These are phyloP conservation scores for Balakata baccata DNA, from an alignment of 345 rosid genomes.

Conservation along the genomic window DNA sequence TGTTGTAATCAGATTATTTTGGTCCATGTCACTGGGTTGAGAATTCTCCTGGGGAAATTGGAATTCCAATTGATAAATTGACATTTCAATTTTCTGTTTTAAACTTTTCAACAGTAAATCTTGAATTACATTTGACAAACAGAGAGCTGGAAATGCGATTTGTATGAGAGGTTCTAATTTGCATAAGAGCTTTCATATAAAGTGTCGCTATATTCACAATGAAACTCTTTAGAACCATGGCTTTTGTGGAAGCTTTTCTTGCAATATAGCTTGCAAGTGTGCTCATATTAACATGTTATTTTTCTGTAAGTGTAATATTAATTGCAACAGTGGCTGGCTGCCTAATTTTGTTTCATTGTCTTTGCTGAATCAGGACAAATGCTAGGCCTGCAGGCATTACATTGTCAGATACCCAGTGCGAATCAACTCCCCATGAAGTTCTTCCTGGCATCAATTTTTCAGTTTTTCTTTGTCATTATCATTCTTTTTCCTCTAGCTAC, in stretches of 20 bases:
- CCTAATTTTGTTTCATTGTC: conserved; percentile 18
- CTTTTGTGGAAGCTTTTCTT: background rate
- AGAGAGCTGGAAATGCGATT: background rate
- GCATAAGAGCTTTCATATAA: too few species aligned
- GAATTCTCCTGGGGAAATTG: background rate
- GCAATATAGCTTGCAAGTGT: background rate
- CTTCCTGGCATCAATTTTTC: conserved; percentile 27
- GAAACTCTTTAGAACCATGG: background rate
- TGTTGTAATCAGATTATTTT: background rate
- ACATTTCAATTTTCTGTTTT: background rate
- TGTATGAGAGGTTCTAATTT: background rate
- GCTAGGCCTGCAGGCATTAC: conserved; percentile 24
- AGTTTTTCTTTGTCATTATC: conserved; percentile 26
- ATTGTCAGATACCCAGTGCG: conserved; percentile 20
- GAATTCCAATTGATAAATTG: background rate
- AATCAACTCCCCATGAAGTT: conserved; percentile 36
- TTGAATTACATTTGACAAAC: background rate
- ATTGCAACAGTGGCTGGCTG: conserved; percentile 5
- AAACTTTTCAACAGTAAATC: background rate
- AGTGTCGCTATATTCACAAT: background rate
- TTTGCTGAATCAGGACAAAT: conserved; percentile 41
- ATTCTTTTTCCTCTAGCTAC: conserved; percentile 34
- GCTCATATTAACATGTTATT: too few species aligned
- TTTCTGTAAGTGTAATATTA: background rate
- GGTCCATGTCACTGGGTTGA: background rate